A percentile compares a stretch with the other conserved stretches of the same genome.
Conservation (phyloP, 2,329 filamentous ascomycete species). For the Dissoconium aciculare region DNA sequence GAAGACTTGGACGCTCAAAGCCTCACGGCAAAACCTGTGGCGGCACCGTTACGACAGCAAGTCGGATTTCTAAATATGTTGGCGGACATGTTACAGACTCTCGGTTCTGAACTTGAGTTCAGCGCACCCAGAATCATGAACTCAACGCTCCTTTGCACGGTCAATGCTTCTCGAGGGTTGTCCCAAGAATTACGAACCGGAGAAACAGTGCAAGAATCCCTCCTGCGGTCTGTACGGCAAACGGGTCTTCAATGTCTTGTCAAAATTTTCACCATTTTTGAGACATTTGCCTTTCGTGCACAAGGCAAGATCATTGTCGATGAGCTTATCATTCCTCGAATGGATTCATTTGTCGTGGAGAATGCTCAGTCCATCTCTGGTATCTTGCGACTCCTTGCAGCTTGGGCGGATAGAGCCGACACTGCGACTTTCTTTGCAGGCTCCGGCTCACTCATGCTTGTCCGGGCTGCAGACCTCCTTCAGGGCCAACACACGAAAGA, state of each 20-base stretch:
- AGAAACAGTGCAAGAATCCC: constrained; percentile 31
- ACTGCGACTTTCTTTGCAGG: constrained; percentile 56
- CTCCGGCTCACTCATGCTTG: constrained; percentile 45
- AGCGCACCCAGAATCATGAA: constrained; percentile 58
- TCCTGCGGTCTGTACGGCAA: constrained; percentile 52
- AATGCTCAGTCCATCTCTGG: constrained; percentile 81
- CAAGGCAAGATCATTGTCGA: constrained; percentile 58
- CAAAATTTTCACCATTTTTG: constrained; percentile 59
- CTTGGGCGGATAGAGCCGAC: constrained; percentile 57
- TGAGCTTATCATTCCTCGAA: constrained; percentile 60
- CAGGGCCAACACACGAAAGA: constrained; percentile 61
- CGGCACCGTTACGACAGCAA: constrained; percentile 49
- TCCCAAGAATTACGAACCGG: constrained; percentile 18
- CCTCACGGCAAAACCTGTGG: no score
- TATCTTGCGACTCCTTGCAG: constrained; percentile 62
- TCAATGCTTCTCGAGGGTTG: constrained; percentile 24
- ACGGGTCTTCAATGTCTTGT: constrained; percentile 71
- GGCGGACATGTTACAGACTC: constrained; percentile 68
- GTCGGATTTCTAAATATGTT: constrained; percentile 87
- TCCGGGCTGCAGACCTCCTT: constrained; percentile 58
- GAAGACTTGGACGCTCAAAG: background rate
- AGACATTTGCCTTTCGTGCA: constrained; percentile 53
- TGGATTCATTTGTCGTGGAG: constrained; percentile 66
- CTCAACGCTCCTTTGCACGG: constrained; percentile 61
- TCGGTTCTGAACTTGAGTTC: constrained; percentile 56